phyloP scores from a whole-genome alignment of 306 rosid species.

The Benincasa hispida region DNA sequence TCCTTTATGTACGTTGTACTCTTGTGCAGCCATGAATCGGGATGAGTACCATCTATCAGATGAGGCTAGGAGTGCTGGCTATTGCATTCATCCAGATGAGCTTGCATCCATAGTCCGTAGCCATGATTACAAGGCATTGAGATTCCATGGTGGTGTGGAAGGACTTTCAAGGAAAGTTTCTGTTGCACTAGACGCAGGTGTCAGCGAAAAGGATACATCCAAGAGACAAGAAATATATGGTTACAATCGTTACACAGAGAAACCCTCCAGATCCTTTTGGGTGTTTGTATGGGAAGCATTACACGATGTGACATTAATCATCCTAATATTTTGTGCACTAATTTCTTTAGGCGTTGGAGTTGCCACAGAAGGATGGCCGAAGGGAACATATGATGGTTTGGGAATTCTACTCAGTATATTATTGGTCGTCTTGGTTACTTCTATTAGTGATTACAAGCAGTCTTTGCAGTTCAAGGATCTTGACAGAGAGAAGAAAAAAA shows the following conservation, averaged over 20 bases:
- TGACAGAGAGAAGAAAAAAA: constrained; percentile 84
- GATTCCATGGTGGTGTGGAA: constrained; percentile 38
- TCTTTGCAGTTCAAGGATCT: constrained; percentile 76
- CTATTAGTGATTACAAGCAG: constrained; percentile 82
- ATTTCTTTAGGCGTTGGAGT: constrained; percentile 74
- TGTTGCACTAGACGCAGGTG: constrained; percentile 46
- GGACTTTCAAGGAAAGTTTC: constrained; percentile 41
- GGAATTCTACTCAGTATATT: constrained; percentile 74
- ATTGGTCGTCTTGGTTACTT: constrained; percentile 79
- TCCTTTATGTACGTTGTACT: constrained; percentile 9
- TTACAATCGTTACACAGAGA: constrained; percentile 58
- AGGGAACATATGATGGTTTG: constrained; percentile 74
- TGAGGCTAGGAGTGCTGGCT: constrained; percentile 66
- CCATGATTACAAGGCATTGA: constrained; percentile 42
- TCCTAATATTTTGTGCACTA: constrained; percentile 76
- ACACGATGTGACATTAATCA: constrained; percentile 74
- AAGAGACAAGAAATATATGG: constrained; percentile 69
- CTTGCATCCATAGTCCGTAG: constrained; percentile 55
- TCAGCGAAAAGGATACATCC: constrained; percentile 30
- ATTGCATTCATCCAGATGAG: constrained; percentile 76
- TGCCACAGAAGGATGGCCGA: constrained; percentile 93
- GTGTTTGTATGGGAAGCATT: constrained; percentile 85
- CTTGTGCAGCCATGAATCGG: constrained; percentile 47
- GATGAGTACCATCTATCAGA: constrained; percentile 40
- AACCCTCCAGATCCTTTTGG: constrained; percentile 50